Base-by-base conservation (phyloP, 2,329 filamentous ascomycete species). In the Trichoderma arundinaceum region DNA sequence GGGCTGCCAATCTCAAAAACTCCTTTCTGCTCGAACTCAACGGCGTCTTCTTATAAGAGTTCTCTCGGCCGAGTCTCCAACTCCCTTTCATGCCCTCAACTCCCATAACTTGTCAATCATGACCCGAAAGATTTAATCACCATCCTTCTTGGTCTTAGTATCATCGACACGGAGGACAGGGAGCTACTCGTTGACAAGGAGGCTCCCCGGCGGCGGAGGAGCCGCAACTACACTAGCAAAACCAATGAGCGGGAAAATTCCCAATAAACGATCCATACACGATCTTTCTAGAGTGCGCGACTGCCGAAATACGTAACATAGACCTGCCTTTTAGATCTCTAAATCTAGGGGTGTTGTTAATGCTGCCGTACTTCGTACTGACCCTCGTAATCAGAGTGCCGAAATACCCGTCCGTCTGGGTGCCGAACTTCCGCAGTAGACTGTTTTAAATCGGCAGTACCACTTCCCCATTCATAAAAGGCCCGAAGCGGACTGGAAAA, bases 351-450 rank as follows among this genome's bases (percentile, higher is more conserved):
- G 59, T 19, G 13, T 15, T 15, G 28, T 51, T n/a, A 17, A 62
- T 62, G 59, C 59, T 48, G 56, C 22, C 22, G 22, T 28, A 28
- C 22, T 22, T 48, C 32, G 13, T 32, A 32, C 22, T 28, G 10
- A 22, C 22, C 13, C 59, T 43, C 59, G 59, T 44, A 52, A 53
- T 43, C 22, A 12, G 22, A 53, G 38, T 62, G 59, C 59, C 59
- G 59, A 62, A 53, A 62, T 62, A 62, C 59, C 59, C 59, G 59
- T 62, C 46, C 59, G 22, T 48, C 44, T 9, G 46, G 48, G 48
- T 62, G 59, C 59, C 59, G 59, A 62, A 62, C 59, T 62, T 62
- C 59, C 59, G 59, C 39, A 12, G 28, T 33, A 53, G 59, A 62
- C 33, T 9, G 59, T 48, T 62, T 43, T 53, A 15, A 15, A 41